Evolutionary conservation across 805 yeast species (phyloP).

Genomic region (Starmerella etchellsii): DNA sequence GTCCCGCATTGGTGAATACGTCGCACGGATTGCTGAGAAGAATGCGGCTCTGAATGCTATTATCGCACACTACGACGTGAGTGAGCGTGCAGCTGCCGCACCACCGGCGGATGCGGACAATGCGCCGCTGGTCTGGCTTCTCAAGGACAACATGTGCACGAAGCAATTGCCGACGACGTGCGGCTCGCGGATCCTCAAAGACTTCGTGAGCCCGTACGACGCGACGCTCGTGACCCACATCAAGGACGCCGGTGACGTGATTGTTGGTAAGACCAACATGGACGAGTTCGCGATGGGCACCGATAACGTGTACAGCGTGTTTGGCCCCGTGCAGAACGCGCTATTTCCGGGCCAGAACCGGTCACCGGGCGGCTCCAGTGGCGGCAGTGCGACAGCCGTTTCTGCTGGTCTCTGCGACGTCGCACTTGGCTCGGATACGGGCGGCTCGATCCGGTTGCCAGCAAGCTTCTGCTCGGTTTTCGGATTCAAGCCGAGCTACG

Average conservation of each 20-base stretch:
- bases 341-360: conserved; percentile 28
- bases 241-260: conserved; percentile 34
- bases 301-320: conserved; percentile 27
- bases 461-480: conserved; percentile 71
- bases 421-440: conserved; percentile 90
- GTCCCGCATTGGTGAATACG: conserved; percentile 3
- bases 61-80: conserved; percentile 19
- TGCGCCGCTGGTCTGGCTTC: conserved; percentile 29
- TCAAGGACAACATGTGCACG: conserved; percentile 77
- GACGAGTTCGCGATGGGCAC: conserved; percentile 98
- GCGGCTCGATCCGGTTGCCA: conserved; percentile 90
- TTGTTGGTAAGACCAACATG: conserved; percentile 73
- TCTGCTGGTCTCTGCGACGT: conserved; percentile 57
- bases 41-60: conserved; percentile 24
- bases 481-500: conserved; percentile 92
- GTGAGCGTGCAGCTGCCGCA: conserved; percentile 2
- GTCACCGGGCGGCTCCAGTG: conserved; percentile 83
- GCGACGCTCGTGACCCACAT: conserved; percentile 58
- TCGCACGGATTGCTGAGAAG: conserved; percentile 6
- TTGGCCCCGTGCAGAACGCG: conserved; percentile 32
- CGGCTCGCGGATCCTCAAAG: conserved; percentile 48
- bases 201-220: conserved; percentile 62
- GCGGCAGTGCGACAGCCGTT: conserved; percentile 92
- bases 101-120: background rate
- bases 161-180: conserved; percentile 60